A percentile compares a stretch with the other conserved stretches of the same genome.
These are phyloP conservation scores for Melampsora larici-populina DNA, from an alignment of 1,284 basidiomycete species.

Conservation along the genomic window DNA sequence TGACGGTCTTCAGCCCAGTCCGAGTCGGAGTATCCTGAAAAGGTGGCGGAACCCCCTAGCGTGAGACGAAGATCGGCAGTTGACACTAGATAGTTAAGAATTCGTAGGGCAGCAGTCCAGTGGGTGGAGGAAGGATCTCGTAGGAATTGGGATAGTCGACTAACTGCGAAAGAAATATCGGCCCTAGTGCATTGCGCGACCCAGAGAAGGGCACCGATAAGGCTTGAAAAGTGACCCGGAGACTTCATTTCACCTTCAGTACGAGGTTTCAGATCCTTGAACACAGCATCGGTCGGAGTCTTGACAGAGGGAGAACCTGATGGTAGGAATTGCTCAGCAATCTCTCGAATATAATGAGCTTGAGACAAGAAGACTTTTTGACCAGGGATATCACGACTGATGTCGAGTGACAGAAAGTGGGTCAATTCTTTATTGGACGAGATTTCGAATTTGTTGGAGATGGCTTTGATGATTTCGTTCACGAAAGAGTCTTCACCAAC, in stretches of 20 bases:
- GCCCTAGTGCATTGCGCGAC: constrained; percentile 3
- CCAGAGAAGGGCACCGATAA: constrained; percentile 1
- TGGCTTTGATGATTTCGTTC: background rate
- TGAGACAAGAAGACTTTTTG: background rate
- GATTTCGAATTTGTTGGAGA: no score
- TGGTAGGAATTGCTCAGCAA: background rate
- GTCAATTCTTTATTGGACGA: background rate
- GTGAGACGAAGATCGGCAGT: background rate
- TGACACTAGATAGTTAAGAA: background rate
- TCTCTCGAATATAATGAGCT: background rate
- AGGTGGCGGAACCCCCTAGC: background rate
- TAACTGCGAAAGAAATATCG: no score
- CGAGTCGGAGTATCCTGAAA: background rate
- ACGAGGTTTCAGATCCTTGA: background rate
- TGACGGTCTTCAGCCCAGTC: background rate
- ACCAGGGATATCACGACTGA: background rate
- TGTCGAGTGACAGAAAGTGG: constrained; percentile 7
- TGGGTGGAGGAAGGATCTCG: no score
- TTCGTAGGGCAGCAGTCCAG: background rate
- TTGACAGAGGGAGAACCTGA: background rate
- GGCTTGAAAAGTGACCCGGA: background rate
- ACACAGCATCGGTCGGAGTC: background rate
- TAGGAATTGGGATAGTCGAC: no score
- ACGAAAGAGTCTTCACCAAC: background rate
- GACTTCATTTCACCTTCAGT: background rate